Base-by-base conservation (phyloP, 148 eudicot species). In the Arctostaphylos glauca region DNA sequence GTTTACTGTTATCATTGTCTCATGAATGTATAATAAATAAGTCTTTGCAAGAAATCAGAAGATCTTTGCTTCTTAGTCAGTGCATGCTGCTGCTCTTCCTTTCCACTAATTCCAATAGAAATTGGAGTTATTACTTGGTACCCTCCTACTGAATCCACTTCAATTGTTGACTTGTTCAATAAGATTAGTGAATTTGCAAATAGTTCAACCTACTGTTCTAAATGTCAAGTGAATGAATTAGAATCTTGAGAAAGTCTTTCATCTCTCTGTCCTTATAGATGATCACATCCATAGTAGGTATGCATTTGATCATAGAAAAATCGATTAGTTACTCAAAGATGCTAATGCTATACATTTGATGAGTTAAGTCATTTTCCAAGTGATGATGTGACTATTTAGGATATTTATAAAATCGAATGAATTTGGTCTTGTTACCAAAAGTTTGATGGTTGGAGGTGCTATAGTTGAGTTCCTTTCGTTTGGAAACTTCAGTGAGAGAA, bases 281-380 rank as follows among this genome's bases (percentile, higher is more conserved):
- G 23, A 62, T 62, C 38, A 23, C 68, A 21, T 23, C 38, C 68
- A 2, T 21, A n/a, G 21, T 23, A 31, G 9, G 21, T 8, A 9
- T 9, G 68, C 68, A 21, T 62, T 21, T 49, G 19, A 75, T 75
- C 4, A 23, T 52, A 50, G 46, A 47, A 9, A 62, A 9, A 9
- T 59, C 3, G 38, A 62, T 62, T 8, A 77, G 62, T 77, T 77
- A 14, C 21, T 7, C 25, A 53, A 55, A 16, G n/a, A 44, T 77
- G 46, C 49, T 55, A 31, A 44, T 77, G 46, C 49, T 55, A 31
- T 6, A 56, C 6, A n/a, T 79, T 79, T 79, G 74, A 78, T 48
- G 81, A 58, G 10, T 48, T 41, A 9, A 18, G 16, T 14, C 18
- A 62, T 8, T 62, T 62, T 8, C 68, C 68, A 9, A 47, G 9